Evolutionary conservation across 345 rosid genomes (phyloP).

Genomic region (Gossypium turneri): DNA sequence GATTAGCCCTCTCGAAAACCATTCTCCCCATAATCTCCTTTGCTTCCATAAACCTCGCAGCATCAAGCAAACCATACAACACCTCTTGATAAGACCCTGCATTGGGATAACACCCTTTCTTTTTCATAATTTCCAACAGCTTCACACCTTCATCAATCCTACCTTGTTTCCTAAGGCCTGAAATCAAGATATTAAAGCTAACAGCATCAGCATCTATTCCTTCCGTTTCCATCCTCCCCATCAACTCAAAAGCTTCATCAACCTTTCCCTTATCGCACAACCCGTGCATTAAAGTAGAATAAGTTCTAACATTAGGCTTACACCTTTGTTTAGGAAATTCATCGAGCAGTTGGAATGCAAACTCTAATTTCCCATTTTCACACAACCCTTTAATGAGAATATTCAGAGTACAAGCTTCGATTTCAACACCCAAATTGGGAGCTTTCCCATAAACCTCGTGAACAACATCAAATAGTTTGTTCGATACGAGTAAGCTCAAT

Average conservation of each 20-base stretch:
- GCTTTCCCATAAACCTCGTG: slow-evolving; percentile 57
- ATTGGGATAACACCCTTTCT: slow-evolving; percentile 67
- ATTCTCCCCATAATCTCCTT: slow-evolving; percentile 51
- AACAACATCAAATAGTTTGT: slow-evolving; percentile 57
- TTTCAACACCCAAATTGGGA: slow-evolving; percentile 62
- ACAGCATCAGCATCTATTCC: slow-evolving; percentile 62
- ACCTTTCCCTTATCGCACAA: slow-evolving; percentile 57
- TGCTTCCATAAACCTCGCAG: slow-evolving; percentile 48
- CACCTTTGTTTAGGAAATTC: slow-evolving; percentile 86
- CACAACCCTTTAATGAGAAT: slow-evolving; percentile 75
- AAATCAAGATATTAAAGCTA: slow-evolving; percentile 78
- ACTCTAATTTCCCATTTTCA: slow-evolving; percentile 56
- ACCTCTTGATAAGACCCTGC: slow-evolving; percentile 74
- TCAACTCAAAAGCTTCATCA: slow-evolving; percentile 53
- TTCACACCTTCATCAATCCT: slow-evolving; percentile 63
- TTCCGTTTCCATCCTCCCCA: slow-evolving; percentile 71
- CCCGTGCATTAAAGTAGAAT: slow-evolving; percentile 64
- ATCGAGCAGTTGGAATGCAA: slow-evolving; percentile 74
- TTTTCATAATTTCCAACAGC: slow-evolving; percentile 56
- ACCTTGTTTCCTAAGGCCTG: slow-evolving; percentile 74
- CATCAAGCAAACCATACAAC: slow-evolving; percentile 70
- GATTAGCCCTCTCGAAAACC: slow-evolving; percentile 48
- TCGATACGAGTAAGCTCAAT: slow-evolving; percentile 61
- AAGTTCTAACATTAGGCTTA: slow-evolving; percentile 67
- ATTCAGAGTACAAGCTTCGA: slow-evolving; percentile 81